Conservation (phyloP, 2,329 filamentous ascomycete genomes). For the Fusarium sp. region DNA sequence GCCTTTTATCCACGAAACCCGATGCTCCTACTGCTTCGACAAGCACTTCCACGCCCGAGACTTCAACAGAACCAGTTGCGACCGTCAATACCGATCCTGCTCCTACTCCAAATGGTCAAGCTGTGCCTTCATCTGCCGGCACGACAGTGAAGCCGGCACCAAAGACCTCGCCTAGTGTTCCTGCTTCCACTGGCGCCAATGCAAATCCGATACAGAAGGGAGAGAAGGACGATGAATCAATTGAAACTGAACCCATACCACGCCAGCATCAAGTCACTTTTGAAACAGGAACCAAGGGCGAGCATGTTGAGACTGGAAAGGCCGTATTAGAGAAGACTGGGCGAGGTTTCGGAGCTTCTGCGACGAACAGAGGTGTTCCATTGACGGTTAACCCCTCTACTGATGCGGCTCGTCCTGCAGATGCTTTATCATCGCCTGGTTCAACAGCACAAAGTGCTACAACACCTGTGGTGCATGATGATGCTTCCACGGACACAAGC, state of each 20-base stretch:
- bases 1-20: constrained; percentile 16
- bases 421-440: constrained; percentile 64
- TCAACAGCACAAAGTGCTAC: constrained; percentile 80
- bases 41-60: constrained; percentile 22
- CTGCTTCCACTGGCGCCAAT: constrained; percentile 3
- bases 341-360: constrained; percentile 6
- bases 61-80: constrained; percentile 21
- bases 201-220: constrained; percentile 1
- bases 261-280: constrained; percentile 49
- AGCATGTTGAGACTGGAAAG: constrained; percentile 10
- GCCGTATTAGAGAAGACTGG: constrained; percentile 8
- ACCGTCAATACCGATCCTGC: not conserved
- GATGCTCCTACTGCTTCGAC: constrained; percentile 20
- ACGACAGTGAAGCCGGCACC: constrained; percentile 27
- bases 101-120: not conserved
- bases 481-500: constrained; percentile 78
- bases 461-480: constrained; percentile 75
- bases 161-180: constrained; percentile 13
- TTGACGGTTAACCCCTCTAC: constrained; percentile 51
- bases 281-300: constrained; percentile 48
- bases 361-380: constrained; percentile 4
- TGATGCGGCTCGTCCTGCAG: constrained; percentile 54
- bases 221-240: not conserved
- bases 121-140: constrained; percentile 4
- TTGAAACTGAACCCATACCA: constrained; percentile 8